Conservation (phyloP, 1,284 basidiomycete species). For the Apiotrichum sp. region DNA sequence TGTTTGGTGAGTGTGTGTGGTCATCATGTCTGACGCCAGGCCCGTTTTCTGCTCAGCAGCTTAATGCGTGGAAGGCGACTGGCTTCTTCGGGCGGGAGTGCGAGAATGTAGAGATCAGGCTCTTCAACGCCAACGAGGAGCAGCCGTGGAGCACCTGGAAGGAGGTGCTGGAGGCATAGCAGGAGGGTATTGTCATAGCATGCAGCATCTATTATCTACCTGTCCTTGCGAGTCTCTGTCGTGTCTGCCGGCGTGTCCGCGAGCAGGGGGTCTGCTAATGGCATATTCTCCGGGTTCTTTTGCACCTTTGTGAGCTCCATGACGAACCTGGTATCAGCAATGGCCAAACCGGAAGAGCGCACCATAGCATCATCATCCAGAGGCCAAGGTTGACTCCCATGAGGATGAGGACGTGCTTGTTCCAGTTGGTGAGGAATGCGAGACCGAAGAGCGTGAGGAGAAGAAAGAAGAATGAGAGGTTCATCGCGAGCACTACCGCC, state of each 20-base stretch:
- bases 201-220: conserved; percentile 12
- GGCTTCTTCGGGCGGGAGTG: conserved; percentile 45
- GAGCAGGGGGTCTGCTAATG: conserved; percentile 12
- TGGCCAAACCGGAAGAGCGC: too few relatives aligned
- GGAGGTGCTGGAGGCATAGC: conserved; percentile 22
- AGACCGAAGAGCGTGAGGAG: conserved; percentile 38
- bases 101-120: conserved; percentile 45
- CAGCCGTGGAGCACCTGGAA: conserved; percentile 42
- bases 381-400: conserved; percentile 29
- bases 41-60: conserved; percentile 37
- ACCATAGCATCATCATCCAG: conserved; percentile 45
- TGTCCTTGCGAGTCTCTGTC: conserved; percentile 28
- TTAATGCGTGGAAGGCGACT: conserved; percentile 40
- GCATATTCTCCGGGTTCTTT: conserved; percentile 38
- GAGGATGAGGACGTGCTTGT: conserved; percentile 38
- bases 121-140: conserved; percentile 16
- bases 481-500: conserved; percentile 43
- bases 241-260: background rate
- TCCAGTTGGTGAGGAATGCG: conserved; percentile 39
- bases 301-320: conserved; percentile 39
- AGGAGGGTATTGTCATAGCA: background rate
- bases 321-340: conserved; percentile 35
- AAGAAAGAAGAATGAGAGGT: conserved; percentile 44
- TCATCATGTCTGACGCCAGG: conserved; percentile 27
- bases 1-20: conserved; percentile 38